Base-by-base conservation (phyloP, 192 early-diverging fungal genomes). In the Gaertneriomyces sp. region DNA sequence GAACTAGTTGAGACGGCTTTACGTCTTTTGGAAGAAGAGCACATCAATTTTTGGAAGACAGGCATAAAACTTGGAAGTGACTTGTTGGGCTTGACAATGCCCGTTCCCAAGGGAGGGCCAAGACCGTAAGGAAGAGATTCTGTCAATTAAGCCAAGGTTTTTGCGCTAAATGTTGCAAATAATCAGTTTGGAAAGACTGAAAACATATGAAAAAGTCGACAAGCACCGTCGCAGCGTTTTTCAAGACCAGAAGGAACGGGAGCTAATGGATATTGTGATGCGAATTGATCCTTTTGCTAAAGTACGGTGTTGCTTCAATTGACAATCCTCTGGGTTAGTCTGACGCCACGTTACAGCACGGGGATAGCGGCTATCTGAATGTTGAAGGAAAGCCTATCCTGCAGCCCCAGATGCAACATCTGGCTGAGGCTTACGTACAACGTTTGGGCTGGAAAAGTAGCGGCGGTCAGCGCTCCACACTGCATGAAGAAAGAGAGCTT, bases 31-130 rank as follows among this genome's bases (percentile, higher is more conserved):
- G 81, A 83, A 57, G 61, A 74, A n/a, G 47, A 64, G 45, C 60
- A 80, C 17, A 66, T 83, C 46, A 64, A 76, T 42, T 83, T 83
- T 64, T 83, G 81, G 81, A 77, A 74, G 53, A 64, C 60, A 38
- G 78, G 78, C n/a, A 54, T 80, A 12, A 43, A 68, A 42, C 67
- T 83, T 51, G 81, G 81, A 42, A 83, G 73, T 53, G 81, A 83
- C 45, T 62, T 83, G 19, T 58, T 83, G n/a, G 81, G 81, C 7
- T 59, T 83, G 17, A 74, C 70, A 5, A 69, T 78, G 46, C 74
- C 74, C 16, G 45, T 78, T 9, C 81, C 81, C 10, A 58, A 51
- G 16, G 78, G 81, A 5, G 81, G 81, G 40, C 69, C 63, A 10
- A 54, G 81, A 69, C 65, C 75, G 81, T 76, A 53, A 54, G 70